phyloP scores from a whole-genome alignment of 768 basidiomycete species.

The Termitomyces sp. region DNA sequence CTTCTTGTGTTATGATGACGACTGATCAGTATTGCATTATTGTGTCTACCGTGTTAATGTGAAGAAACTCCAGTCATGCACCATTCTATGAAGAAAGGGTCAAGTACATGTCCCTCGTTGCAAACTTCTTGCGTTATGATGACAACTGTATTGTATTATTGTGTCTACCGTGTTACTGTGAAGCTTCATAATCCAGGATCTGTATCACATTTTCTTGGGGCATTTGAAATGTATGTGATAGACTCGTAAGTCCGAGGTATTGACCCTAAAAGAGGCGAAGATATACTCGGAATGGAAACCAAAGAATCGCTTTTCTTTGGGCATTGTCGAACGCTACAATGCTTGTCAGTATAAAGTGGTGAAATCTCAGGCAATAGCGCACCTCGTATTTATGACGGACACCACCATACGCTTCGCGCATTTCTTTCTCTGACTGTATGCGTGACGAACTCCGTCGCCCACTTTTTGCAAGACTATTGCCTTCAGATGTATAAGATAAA shows the following conservation, averaged over 20 bases:
- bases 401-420: not conserved
- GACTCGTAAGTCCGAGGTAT: not conserved
- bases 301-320: not conserved
- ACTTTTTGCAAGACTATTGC: not conserved
- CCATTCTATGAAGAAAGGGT: conserved; percentile 38
- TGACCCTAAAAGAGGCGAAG: not conserved
- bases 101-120: conserved; percentile 29
- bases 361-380: too few relatives aligned
- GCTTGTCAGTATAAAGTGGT: not conserved
- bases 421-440: not conserved
- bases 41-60: too few relatives aligned
- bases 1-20: conserved; percentile 18
- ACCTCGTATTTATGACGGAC: not conserved
- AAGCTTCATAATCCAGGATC: not conserved
- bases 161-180: too few relatives aligned
- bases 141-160: not conserved
- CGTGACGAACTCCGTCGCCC: not conserved
- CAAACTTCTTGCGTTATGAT: conserved; percentile 21
- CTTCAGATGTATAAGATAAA: not conserved
- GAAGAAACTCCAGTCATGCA: conserved; percentile 38
- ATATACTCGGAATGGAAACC: not conserved
- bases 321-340: not conserved
- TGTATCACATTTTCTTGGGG: not conserved
- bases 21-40: not conserved
- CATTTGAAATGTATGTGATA: not conserved